Conservation (phyloP, 2,329 filamentous ascomycete genomes). For the Trichophyton schoenleinii region DNA sequence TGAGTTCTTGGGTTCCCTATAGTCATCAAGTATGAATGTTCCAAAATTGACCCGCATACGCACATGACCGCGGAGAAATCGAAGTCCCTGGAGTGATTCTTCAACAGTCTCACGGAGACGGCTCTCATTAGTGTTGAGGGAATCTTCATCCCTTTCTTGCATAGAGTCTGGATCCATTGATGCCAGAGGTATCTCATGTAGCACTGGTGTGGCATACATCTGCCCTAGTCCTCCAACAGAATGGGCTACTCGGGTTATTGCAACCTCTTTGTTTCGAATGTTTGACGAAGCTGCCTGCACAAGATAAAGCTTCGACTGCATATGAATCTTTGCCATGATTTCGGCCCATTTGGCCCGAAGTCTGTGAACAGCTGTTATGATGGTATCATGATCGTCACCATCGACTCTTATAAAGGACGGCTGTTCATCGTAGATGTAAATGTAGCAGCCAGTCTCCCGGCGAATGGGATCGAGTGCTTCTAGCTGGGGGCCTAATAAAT, state of each 20-base stretch:
- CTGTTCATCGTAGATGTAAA: slow-evolving; percentile 27
- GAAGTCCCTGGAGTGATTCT: slow-evolving; percentile 21
- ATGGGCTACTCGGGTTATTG: slow-evolving; percentile 15
- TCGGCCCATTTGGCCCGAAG: slow-evolving; percentile 21
- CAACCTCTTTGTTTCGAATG: slow-evolving; percentile 17
- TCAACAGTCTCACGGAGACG: slow-evolving; percentile 22
- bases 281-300: slow-evolving; percentile 19
- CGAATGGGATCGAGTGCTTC: slow-evolving; percentile 37
- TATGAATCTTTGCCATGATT: slow-evolving; percentile 18
- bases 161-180: slow-evolving; percentile 16
- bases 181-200: slow-evolving; percentile 15
- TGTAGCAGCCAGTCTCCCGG: slow-evolving; percentile 26
- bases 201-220: slow-evolving; percentile 14
- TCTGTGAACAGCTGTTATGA: slow-evolving; percentile 25
- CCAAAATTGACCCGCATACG: slow-evolving; percentile 35
- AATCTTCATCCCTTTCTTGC: slow-evolving; percentile 14
- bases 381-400: slow-evolving; percentile 22
- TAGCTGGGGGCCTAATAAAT: slow-evolving; percentile 30
- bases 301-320: slow-evolving; percentile 25
- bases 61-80: slow-evolving; percentile 24
- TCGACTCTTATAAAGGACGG: slow-evolving; percentile 22
- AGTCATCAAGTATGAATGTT: slow-evolving; percentile 28
- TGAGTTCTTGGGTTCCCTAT: slow-evolving; percentile 19
- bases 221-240: not conserved
- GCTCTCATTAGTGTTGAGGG: slow-evolving; percentile 21